Percentiles rank a stretch among this genome's conserved stretches.
Evolutionary conservation across 805 yeast genomes (phyloP).

Genomic region (Hanseniaspora jakobsenii): DNA sequence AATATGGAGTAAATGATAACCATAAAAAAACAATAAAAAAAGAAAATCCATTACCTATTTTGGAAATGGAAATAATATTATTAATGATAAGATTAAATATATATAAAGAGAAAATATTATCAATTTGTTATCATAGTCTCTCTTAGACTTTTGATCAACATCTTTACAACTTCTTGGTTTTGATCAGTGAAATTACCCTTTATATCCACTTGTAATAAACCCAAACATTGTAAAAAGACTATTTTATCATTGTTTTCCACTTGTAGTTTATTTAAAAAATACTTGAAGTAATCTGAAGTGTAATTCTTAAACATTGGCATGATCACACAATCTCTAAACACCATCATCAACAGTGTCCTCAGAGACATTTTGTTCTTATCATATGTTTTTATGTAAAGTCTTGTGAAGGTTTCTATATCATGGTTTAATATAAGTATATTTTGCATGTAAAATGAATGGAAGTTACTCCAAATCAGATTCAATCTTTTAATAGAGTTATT

Average conservation of each 20-base stretch:
- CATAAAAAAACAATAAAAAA: too few relatives aligned
- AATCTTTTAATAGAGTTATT: constrained; percentile 29
- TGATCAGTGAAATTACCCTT: constrained; percentile 40
- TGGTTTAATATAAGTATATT: constrained; percentile 49
- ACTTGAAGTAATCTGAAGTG: constrained; percentile 26
- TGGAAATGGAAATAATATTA: too few relatives aligned
- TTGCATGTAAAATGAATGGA: constrained; percentile 43
- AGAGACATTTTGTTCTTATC: constrained; percentile 24
- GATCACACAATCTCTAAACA: constrained; percentile 43
- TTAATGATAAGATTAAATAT: too few relatives aligned
- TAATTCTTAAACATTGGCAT: constrained; percentile 41
- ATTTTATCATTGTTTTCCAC: constrained; percentile 34
- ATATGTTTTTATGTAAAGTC: constrained; percentile 22
- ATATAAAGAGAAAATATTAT: not conserved
- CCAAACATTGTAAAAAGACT: constrained; percentile 49
- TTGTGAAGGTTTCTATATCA: constrained; percentile 35
- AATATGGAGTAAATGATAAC: too few relatives aligned
- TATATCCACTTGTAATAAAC: constrained; percentile 30
- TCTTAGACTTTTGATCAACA: constrained; percentile 31
- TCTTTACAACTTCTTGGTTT: constrained; percentile 49
- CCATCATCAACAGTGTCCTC: constrained; percentile 32
- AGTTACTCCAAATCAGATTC: constrained; percentile 44
- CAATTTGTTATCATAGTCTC: constrained; percentile 24
- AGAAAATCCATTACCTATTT: too few relatives aligned
- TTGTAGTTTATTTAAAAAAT: constrained; percentile 27